phyloP scores from a whole-genome alignment of 192 early-diverging fungal species.

The Umbelopsis vinacea region DNA sequence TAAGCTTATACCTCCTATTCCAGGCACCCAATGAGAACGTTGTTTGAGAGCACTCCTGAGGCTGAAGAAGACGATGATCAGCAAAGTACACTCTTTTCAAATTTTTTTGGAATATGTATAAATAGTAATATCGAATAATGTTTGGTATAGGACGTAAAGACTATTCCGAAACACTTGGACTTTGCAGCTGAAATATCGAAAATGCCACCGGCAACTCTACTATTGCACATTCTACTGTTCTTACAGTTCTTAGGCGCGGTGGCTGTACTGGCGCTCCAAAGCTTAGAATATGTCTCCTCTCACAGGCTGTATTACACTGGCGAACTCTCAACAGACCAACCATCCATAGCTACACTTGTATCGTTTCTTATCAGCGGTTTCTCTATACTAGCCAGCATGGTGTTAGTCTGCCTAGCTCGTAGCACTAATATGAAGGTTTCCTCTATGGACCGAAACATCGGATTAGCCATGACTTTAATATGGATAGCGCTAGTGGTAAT shows the following conservation, averaged over 20 bases:
- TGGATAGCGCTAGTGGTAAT: not conserved
- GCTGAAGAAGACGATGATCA: too few relatives aligned
- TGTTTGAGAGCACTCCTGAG: too few relatives aligned
- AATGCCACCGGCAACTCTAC: not conserved
- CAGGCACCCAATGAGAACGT: too few relatives aligned
- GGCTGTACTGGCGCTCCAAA: not conserved
- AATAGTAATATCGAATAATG: too few relatives aligned
- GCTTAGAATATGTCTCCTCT: not conserved
- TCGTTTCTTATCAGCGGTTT: conserved; percentile 3
- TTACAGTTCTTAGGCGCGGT: not conserved
- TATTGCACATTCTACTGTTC: not conserved
- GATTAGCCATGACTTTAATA: not conserved
- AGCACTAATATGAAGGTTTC: not conserved
- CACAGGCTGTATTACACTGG: not conserved
- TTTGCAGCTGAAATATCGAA: not conserved
- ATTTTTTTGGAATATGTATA: too few relatives aligned
- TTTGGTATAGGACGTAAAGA: too few relatives aligned
- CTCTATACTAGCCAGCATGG: not conserved
- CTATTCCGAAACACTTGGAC: not conserved
- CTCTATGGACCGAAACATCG: conserved; percentile 9
- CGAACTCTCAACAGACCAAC: not conserved
- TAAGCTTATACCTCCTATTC: not conserved
- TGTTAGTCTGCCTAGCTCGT: not conserved
- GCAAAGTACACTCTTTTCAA: too few relatives aligned
- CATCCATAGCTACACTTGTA: not conserved